Percentiles rank a stretch among this genome's conserved stretches.
Evolutionary conservation across 2,329 filamentous ascomycete genomes (phyloP).

Genomic region (Fusarium sp.): DNA sequence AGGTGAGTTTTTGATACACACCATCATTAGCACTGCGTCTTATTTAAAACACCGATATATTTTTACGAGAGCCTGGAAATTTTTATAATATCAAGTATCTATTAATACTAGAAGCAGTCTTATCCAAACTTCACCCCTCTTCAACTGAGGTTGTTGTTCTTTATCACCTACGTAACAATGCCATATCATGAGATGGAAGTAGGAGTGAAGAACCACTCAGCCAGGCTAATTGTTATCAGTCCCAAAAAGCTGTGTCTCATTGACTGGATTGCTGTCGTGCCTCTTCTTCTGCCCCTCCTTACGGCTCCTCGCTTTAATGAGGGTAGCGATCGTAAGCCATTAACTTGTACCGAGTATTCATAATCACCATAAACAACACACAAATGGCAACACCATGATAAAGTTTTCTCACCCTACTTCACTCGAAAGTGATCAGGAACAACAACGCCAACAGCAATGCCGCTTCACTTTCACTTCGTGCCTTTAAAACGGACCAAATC

Average conservation of each 20-base stretch:
- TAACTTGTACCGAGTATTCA: background rate
- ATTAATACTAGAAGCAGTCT: background rate
- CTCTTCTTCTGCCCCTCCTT: background rate
- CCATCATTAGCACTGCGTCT: background rate
- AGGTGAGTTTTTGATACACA: background rate
- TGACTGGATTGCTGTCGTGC: background rate
- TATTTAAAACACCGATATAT: background rate
- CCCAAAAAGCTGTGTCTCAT: background rate
- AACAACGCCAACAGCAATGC: background rate
- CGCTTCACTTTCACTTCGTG: background rate
- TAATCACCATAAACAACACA: constrained; percentile 1
- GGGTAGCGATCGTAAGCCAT: background rate
- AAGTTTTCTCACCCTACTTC: constrained; percentile 6
- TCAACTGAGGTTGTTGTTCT: background rate
- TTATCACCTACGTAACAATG: background rate
- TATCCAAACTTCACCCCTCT: background rate
- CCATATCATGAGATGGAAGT: background rate
- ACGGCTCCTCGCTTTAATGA: background rate
- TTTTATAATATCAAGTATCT: background rate
- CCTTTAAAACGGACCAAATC: background rate
- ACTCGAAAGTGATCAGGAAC: background rate
- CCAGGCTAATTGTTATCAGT: background rate
- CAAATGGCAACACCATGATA: constrained; percentile 25
- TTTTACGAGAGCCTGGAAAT: background rate
- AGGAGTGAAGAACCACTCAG: background rate